These are phyloP conservation scores for Chaetomium strumarium DNA, from an alignment of 2,329 filamentous ascomycete species.

Conservation along the genomic window DNA sequence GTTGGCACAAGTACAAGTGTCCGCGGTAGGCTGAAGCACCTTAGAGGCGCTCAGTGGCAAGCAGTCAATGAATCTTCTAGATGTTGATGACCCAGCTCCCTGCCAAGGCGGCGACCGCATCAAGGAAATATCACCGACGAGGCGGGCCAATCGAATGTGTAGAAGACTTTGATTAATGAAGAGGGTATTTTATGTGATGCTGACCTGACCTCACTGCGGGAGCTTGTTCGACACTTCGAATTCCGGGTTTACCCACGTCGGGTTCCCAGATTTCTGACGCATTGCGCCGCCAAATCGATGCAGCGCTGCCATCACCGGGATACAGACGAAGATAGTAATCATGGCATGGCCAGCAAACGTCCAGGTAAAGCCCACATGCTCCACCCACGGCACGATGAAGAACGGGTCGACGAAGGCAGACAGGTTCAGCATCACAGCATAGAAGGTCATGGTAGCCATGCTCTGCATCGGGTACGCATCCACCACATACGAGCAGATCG, in stretches of 20 bases:
- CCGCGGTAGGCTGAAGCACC: too few species aligned
- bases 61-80: too few species aligned
- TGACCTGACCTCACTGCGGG: background rate
- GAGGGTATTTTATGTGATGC: too few species aligned
- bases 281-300: conserved; percentile 37
- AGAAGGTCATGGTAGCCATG: conserved; percentile 49
- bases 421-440: conserved; percentile 47
- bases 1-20: too few species aligned
- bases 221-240: conserved; percentile 23
- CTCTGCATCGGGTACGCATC: conserved; percentile 51
- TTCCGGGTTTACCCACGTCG: conserved; percentile 43
- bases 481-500: conserved; percentile 46
- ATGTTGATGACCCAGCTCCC: too few species aligned
- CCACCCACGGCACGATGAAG: conserved; percentile 45
- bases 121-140: too few species aligned
- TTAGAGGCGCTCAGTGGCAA: too few species aligned
- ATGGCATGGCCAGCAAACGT: conserved; percentile 44
- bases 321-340: conserved; percentile 37
- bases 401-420: conserved; percentile 42
- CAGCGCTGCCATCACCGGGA: conserved; percentile 33
- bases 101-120: too few species aligned
- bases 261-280: conserved; percentile 32
- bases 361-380: conserved; percentile 42
- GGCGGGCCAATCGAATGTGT: too few species aligned
- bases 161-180: too few species aligned